Evolutionary conservation across 306 rosid species (phyloP).

Genomic region (Sphenostylis stenocarpa): DNA sequence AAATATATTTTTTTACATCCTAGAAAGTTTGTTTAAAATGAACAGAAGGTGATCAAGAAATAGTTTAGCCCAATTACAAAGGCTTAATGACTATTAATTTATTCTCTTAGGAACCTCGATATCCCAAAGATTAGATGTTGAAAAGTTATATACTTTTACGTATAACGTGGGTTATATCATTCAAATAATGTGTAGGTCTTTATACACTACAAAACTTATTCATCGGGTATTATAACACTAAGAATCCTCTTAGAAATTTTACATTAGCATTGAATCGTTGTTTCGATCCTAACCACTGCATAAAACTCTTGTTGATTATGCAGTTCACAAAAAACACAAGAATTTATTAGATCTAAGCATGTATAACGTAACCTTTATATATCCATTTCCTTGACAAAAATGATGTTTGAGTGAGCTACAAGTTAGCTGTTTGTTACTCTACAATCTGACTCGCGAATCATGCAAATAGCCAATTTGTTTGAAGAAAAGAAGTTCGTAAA

Average conservation of each 20-base stretch:
- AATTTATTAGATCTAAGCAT: neutral
- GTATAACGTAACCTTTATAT: neutral
- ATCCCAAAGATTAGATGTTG: no score
- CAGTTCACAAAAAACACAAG: neutral
- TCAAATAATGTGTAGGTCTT: no score
- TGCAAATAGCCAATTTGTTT: conserved; percentile 16
- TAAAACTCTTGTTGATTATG: neutral
- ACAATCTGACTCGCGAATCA: neutral
- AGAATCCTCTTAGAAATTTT: neutral
- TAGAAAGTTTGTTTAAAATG: no score
- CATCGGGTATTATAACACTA: no score
- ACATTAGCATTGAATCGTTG: neutral
- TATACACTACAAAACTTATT: no score
- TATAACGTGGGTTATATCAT: no score
- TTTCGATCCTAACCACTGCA: neutral
- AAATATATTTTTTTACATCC: no score
- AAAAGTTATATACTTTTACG: no score
- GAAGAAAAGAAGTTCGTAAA: neutral
- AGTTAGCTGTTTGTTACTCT: conserved; percentile 11
- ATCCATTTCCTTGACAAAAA: conserved; percentile 26
- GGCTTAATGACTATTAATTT: no score
- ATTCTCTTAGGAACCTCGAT: no score
- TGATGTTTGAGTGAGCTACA: conserved; percentile 16
- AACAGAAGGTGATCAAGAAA: no score
- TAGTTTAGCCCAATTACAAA: no score